Evolutionary conservation across 176 grass and related monocot genomes (phyloP), one percentile per base, ranked within the genome.

Genomic region (Aegilops speltoides): DNA sequence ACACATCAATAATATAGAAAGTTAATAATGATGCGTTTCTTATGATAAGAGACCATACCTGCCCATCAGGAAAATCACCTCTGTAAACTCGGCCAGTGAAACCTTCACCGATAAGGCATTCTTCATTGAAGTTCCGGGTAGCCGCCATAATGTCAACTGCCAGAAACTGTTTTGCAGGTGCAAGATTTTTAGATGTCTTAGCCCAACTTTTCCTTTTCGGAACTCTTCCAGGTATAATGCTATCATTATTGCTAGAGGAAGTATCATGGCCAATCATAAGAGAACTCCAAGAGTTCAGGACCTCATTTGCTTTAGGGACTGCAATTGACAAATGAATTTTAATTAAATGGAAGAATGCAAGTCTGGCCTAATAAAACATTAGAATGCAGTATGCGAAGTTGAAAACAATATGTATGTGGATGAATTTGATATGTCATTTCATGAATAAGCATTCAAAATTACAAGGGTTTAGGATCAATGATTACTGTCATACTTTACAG

Each of bases 31-130:
- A 48, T 19, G 2, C 15, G 0, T 10, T 78, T 78, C 25, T 68
- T 79, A 78, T 48, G 31, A 81, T 68, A 62, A 73, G 19, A 81
- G 0, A 72, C 10, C 79, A 84, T 82, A 98, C 96, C 96, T 95
- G 90, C 23, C 93, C 96, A 91, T 92, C 90, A 69, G 93, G 82
- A 92, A 96, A 94, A 62, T 94, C 88, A 78, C 91, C 96, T 95
- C 90, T 90, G 88, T 95, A 96, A 91, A 96, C 93, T 80, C 88
- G 90, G 46, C 96, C 96, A 80, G 86, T 84, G 82, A 90, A 89
- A 74, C 96, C 96, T 90, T 93, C 90, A 33, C 96, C 96, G 28
- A 98, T 86, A 88, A 98, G 92, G 40, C 68, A 81, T 84, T 95
- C 90, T 86, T 91, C 87, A 85, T 86, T 95, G 79, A 93, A 98